Evolutionary conservation across 345 rosid genomes (phyloP), one percentile per base, ranked within the genome.

Genomic region (Turritis glabra): DNA sequence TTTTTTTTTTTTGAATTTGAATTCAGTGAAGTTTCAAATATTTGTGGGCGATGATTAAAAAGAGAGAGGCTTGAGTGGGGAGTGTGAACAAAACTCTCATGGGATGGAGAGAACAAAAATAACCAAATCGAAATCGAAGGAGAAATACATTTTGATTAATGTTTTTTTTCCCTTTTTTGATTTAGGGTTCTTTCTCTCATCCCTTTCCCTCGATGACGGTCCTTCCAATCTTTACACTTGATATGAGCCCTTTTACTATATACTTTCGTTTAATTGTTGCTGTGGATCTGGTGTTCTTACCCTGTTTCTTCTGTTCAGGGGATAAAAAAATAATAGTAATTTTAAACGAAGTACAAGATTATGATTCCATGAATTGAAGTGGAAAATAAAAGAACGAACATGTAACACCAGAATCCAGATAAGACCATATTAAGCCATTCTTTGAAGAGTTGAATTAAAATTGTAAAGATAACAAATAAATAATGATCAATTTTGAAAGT

Each of bases 1-100:
- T 0, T 3, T 40, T 47, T 50, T 2, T 14, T 38, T 35, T 30
- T 53, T 17, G 3, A 3, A 7, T n/a, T n/a, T 1, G 38, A 68
- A 26, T 25, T 3, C 0, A 5, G 1, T 8, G 15, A 8, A 30
- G 0, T 32, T 47, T 11, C 1, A 2, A 50, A 50, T 32, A 0
- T 27, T 43, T n/a, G 2, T 58, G 73, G 74, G 79, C 74, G 68
- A 75, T 75, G 79, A 75, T 75, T 75, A 67, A 1, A 75, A 75
- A 51, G 62, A 75, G 69, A 75, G 74, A 75, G 74, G 79, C 18
- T 68, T 59, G 79, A 75, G 79, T 7, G 79, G 79, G 23, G 62
- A 67, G 63, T 59, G 0, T 37, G 57, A 75, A 75, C 74, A 75
- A 67, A 74, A 58, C 73, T 50, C 74, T 67, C 4, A 23, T 12